Base-by-base conservation (phyloP, 495 filamentous ascomycete genomes). In the Xylaria bambusicola region DNA sequence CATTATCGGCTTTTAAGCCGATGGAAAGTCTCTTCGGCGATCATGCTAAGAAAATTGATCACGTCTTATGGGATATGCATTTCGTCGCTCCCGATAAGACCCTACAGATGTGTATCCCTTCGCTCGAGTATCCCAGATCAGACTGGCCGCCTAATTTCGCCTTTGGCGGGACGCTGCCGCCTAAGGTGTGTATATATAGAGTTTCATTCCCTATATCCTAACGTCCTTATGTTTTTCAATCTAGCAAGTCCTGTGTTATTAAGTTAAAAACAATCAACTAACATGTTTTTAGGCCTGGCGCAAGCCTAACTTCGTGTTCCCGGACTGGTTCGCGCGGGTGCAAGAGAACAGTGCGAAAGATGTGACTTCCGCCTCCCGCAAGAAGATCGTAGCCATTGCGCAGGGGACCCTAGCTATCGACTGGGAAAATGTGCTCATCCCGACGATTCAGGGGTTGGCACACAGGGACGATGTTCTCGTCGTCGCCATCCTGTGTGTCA, bases 91-190 rank as follows among this genome's bases (percentile, higher is more conserved):
- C 66, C 27, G 68, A 77, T 53, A 63, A 61, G 9, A 66, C 61
- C 33, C 56, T 77, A 9, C 74, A 77, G 56, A 64, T 75, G 65
- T 75, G 71, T 56, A 63, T 63, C 40, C 69, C 68, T 5, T 53
- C 50, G 9, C 49, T 69, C 6, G 72, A 75, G 52, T 74, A 71
- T 31, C 69, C 69, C 1, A 51, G 63, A 15, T 62, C 62, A 15
- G 72, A 75, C 47, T 54, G 62, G 35, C 69, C 65, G 20, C 5
- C 46, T 4, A 62, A 61, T 47, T 55, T 75, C 38, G 47, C 49
- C 26, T 77, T 74, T 56, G 66, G 63, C 21, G 73, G 73, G 21
- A 61, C 64, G 20, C 46, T 71, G 46, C 71, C 73, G n/a, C 58
- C 46, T n/a, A 70, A 33, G 10, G n/a, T n/a, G n/a, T n/a, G n/a